Base-by-base conservation (phyloP, 1,139 yeast genomes). In the Pichia sp. region DNA sequence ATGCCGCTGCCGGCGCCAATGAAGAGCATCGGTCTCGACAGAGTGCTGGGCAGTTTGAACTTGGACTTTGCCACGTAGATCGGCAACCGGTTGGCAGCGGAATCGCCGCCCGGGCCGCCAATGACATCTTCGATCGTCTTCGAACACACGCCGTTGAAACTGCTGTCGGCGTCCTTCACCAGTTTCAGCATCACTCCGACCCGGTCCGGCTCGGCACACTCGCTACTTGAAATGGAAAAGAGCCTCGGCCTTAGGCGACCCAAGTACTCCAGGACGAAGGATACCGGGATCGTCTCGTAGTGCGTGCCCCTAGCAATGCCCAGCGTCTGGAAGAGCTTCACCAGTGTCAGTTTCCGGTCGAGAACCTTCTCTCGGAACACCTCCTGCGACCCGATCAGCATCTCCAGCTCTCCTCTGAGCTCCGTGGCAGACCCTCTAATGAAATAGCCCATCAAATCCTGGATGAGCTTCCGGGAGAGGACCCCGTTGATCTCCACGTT, bases 1-100 rank as follows among this genome's bases (percentile, higher is more conserved):
- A 93, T 90, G 64, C 99, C 99, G 8, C 98, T 93, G 59, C 99
- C 99, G 43, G 98, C 97, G 38, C 98, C 97, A 65, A 95, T 80
- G 84, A 92, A 81, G 61, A 95, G 86, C 31, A 93, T 80, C 5
- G 99, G 97, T 48, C 84, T 82, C 8, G 79, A 71, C 31, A 90
- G 80, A 67, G 87, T 86, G 31, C 86, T 75, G 5, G 99, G 99
- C 60, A 92, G 79, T 74, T 89, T 90, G 75, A 95, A 93, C 56
- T 90, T 87, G 11, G 97, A 90, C 71, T 90, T 90, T 70, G 97
- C 85, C 43, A 92, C 87, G 70, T 89, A 97, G 41, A 93, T 84
- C 2, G 97, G 96, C 51, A 90, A 75, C 54, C 15, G 10, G 15
- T 36, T 36, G 15, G 67, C 71, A 29, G 77, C 76, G 60, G 81